Evolutionary conservation across 352 stramenopile genomes (phyloP), one percentile per base, ranked within the genome.

Genomic region (Albugo candida): DNA sequence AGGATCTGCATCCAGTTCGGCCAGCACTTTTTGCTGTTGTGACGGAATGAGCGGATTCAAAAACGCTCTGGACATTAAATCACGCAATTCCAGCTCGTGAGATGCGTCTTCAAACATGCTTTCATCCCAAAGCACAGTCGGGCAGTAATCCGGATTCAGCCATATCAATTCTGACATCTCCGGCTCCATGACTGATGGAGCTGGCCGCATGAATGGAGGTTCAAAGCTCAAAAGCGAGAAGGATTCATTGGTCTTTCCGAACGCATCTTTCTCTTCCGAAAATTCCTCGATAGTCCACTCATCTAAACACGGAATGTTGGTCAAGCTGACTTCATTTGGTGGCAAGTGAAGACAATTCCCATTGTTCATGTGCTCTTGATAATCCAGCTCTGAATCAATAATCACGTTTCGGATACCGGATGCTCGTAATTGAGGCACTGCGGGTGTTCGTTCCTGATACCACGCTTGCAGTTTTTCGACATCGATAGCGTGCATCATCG

Each of bases 131-230:
- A 95, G 57, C 51, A 95, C 54, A 10, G 75, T 85, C 31, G 81
- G 81, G 43, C 76, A 89, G 59, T 95, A 94, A 52, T 94, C 81
- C 11, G 83, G 82, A 53, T 95, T 92, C 53, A 95, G 61, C 83
- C 85, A 95, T 49, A 94, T 88, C 34, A 93, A 62, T 65, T 92
- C 83, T 13, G 79, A 86, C 64, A 80, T 77, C 45, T 91, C 82
- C 27, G 77, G 77, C 51, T 86, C 74, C 50, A 93, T 59, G 43
- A 94, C 80, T 13, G 81, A 70, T 17, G 82, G 82, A 11, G 72
- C 59, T 10, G 82, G 77, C 24, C 79, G 74, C 70, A 94, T 84
- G 55, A 92, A 93, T 51, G 67, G 77, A 24, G 82, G 82, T 49
- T 94, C 79, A 47, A 94, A 92, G 55, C 77, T 86, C 24, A 81